Conservation (phyloP, 495 filamentous ascomycete species). For the Parachaetomium inaequale region DNA sequence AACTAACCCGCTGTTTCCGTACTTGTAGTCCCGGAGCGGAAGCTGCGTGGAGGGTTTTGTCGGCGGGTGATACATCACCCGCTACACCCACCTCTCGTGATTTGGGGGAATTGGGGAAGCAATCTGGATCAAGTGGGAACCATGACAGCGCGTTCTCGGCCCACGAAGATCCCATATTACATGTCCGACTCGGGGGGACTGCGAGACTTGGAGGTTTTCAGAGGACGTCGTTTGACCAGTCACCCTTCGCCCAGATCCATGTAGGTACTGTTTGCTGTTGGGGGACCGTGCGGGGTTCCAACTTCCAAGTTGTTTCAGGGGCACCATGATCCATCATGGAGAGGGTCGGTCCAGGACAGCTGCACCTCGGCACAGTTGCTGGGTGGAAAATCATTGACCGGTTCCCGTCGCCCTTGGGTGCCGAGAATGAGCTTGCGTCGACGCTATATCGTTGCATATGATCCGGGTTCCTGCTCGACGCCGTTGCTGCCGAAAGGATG, state of each 20-base stretch:
- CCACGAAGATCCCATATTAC: background rate
- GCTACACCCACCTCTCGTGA: background rate
- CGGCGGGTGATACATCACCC: too few species aligned
- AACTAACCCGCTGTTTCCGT: too few species aligned
- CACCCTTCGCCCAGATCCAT: background rate
- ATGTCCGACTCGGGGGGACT: background rate
- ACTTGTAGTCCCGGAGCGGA: background rate
- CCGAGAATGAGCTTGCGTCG: too few species aligned
- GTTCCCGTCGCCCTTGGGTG: too few species aligned
- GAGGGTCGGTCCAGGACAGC: too few species aligned
- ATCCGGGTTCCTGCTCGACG: background rate
- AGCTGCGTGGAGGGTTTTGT: background rate
- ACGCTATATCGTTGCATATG: too few species aligned
- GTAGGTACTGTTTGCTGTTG: background rate
- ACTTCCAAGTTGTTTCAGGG: background rate
- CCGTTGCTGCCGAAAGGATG: background rate
- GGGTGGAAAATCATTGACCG: too few species aligned
- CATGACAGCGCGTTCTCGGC: background rate
- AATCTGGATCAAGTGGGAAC: conserved; percentile 28
- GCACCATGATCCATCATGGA: too few species aligned
- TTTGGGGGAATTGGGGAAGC: conserved; percentile 17
- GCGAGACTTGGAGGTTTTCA: background rate
- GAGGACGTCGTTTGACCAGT: background rate
- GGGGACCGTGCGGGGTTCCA: conserved; percentile 5
- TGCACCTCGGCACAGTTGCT: too few species aligned